Evolutionary conservation across 495 filamentous ascomycete species (phyloP).

Genomic region (Neurospora tetraspora): DNA sequence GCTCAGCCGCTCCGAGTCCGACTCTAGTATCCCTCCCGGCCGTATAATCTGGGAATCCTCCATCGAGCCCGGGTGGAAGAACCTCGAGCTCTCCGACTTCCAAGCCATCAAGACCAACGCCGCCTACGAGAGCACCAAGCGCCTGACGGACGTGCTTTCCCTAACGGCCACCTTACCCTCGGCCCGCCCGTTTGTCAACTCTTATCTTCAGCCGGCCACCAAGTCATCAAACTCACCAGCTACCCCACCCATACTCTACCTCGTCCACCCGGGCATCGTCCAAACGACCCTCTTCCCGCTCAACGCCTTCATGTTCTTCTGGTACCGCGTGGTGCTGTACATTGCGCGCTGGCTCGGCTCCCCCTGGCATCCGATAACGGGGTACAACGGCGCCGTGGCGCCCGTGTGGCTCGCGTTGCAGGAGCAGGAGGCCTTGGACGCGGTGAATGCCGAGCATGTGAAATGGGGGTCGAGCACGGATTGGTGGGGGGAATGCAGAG

Average conservation of each 20-base stretch:
- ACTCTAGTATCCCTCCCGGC: slow-evolving; percentile 23
- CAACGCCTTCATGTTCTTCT: slow-evolving; percentile 49
- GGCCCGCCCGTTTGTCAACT: slow-evolving; percentile 43
- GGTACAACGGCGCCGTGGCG: slow-evolving; percentile 68
- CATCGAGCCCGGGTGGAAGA: slow-evolving; percentile 51
- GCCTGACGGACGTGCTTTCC: slow-evolving; percentile 71
- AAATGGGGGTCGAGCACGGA: slow-evolving; percentile 81
- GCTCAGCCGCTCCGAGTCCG: slow-evolving; percentile 40
- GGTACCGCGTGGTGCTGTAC: slow-evolving; percentile 50
- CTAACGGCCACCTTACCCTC: slow-evolving; percentile 62
- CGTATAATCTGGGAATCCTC: slow-evolving; percentile 81
- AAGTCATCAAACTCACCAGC: neutral
- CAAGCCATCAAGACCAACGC: slow-evolving; percentile 52
- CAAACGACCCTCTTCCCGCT: slow-evolving; percentile 71
- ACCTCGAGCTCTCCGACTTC: slow-evolving; percentile 58
- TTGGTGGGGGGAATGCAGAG: slow-evolving; percentile 43
- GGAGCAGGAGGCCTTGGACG: slow-evolving; percentile 54
- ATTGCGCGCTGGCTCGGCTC: slow-evolving; percentile 70
- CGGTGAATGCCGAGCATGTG: slow-evolving; percentile 38
- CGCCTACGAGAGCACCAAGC: slow-evolving; percentile 79
- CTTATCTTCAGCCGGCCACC: slow-evolving; percentile 19
- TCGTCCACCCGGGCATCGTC: slow-evolving; percentile 82
- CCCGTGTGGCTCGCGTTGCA: slow-evolving; percentile 72
- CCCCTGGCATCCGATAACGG: slow-evolving; percentile 69
- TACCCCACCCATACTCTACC: slow-evolving; percentile 50